Percentiles rank a stretch among this genome's conserved stretches.
Conservation (phyloP, 805 yeast genomes). For the Priceomyces castillae region DNA sequence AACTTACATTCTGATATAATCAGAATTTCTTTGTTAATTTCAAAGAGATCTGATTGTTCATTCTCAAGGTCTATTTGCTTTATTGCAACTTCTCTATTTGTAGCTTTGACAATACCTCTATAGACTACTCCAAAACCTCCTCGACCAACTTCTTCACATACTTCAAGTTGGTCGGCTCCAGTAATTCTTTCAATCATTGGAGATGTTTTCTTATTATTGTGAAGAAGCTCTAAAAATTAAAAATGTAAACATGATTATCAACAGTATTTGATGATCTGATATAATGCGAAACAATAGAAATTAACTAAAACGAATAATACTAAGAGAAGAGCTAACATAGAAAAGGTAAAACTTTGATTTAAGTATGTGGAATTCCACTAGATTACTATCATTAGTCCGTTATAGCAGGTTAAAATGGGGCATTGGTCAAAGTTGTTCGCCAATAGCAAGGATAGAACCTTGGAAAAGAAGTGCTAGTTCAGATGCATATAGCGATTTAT, state of each 20-base stretch:
- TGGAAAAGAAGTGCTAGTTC: neutral
- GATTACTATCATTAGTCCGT: neutral
- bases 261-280: too few species aligned
- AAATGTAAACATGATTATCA: neutral
- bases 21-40: conserved; percentile 69
- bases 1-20: conserved; percentile 65
- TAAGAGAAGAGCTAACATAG: too few species aligned
- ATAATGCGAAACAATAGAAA: too few species aligned
- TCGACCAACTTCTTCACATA: conserved; percentile 59
- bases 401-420: neutral
- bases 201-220: neutral
- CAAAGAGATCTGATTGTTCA: conserved; percentile 60
- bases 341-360: too few species aligned
- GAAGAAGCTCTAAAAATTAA: neutral
- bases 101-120: conserved; percentile 51
- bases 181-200: conserved; percentile 15
- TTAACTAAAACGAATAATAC: too few species aligned
- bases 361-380: neutral
- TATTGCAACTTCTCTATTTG: conserved; percentile 49
- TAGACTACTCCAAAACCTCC: conserved; percentile 82
- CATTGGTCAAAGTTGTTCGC: neutral
- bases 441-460: neutral
- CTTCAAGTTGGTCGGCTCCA: conserved; percentile 39
- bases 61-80: conserved; percentile 72
- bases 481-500: conserved; percentile 13